Base-by-base conservation (phyloP, 129 eudicot species). In the Helichrysum umbraculigerum region DNA sequence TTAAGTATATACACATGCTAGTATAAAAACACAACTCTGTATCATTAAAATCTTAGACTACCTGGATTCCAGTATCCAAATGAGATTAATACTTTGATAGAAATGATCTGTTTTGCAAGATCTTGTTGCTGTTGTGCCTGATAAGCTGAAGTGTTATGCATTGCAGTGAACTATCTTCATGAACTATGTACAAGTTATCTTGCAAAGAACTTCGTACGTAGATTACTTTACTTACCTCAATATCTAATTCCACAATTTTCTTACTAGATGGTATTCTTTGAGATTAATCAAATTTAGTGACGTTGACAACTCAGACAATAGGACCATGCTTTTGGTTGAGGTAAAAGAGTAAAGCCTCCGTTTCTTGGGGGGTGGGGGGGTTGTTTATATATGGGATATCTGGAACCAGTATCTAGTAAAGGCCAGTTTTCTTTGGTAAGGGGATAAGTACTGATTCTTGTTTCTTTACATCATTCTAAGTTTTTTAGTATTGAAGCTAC, bases 131-230 rank as follows among this genome's bases (percentile, higher is more conserved):
- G 28, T 58, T 35, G n/a, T 76, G 72, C 81, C 86, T 91, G 80
- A 88, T 85, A 75, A 70, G 73, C 77, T 67, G 78, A 83, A 74
- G 75, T 85, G 75, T 81, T 84, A 73, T 83, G 64, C 72, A 52
- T 84, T 93, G 96, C 97, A 93, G 97, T 81, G 74, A 84, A 84
- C 71, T 82, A 80, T 80, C 79, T 93, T 59, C 79, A 80, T 21
- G 89, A 85, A 52, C 86, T 82, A 58, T 93, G 95, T 74, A 75
- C 88, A 57, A 71, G 85, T 78, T 90, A 88, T 79, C 87, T 93
- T 73, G 98, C 98, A 42, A 88, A 86, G 86, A 90, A 90, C 82
- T 90, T 93, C 68, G 98, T 93, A 87, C 76, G 98, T 88, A 78
- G 56, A 66, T 84, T 56, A 52, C 77, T 33, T 34, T 47, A 65